A percentile compares a stretch with the other conserved stretches of the same genome.
phyloP scores from a whole-genome alignment of 106 monocot species.

The Acorus calamus region DNA sequence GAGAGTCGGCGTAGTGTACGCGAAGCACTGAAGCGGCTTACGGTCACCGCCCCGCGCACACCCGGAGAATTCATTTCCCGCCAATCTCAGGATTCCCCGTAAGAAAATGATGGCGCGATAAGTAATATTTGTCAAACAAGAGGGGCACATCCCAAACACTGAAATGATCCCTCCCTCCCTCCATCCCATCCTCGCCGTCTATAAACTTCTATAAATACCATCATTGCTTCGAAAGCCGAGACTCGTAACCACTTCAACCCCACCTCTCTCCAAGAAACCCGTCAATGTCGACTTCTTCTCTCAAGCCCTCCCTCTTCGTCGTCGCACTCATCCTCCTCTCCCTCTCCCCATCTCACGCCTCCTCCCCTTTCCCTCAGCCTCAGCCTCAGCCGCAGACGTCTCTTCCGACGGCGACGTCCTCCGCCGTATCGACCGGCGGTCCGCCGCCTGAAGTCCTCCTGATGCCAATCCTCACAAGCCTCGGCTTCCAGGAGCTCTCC shows the following conservation, averaged over 20 bases:
- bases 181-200: too few relatives aligned
- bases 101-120: too few relatives aligned
- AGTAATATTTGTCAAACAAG: too few relatives aligned
- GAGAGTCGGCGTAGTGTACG: too few relatives aligned
- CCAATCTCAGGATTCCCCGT: too few relatives aligned
- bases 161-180: too few relatives aligned
- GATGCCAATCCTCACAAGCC: slow-evolving; percentile 37
- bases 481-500: slow-evolving; percentile 58
- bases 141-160: too few relatives aligned
- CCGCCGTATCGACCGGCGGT: not conserved
- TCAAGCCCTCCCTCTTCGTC: too few relatives aligned
- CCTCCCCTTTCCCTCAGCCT: slow-evolving; percentile 13
- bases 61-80: too few relatives aligned
- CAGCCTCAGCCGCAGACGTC: not conserved
- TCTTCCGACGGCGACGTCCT: not conserved
- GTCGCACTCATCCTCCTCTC: not conserved
- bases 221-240: not conserved
- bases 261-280: not conserved
- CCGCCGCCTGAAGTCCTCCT: slow-evolving; percentile 9
- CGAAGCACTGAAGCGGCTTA: too few relatives aligned
- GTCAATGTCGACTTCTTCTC: too few relatives aligned
- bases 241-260: slow-evolving; percentile 15
- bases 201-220: slow-evolving; percentile 33
- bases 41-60: not conserved
- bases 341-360: not conserved